Evolutionary conservation across 176 grass and related monocot species (phyloP), one percentile per base, ranked within the genome.

Genomic region (Zoysia pacifica): DNA sequence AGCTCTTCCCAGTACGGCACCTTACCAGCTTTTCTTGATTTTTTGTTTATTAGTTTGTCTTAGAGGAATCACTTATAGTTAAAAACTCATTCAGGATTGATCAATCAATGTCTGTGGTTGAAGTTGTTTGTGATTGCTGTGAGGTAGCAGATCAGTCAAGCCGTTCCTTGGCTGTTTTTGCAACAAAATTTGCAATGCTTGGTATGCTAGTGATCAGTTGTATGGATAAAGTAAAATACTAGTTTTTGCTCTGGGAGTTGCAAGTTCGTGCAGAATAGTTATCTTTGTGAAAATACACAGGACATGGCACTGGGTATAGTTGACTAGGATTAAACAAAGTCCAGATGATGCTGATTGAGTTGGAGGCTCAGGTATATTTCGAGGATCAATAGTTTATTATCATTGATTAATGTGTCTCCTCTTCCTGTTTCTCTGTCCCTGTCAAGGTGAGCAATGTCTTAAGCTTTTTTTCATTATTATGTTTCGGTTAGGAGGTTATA

Each of bases 361-460:
- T 45, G 48, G 63, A 59, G 67, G 52, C 49, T 84, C 54, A 69
- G 56, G 74, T 41, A 84, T 84, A 84, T 77, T 71, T 74, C 45
- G 63, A 63, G 66, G 65, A 84, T 84, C 63, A 84, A 71, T 43
- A 43, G 19, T 65, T 65, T 50, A 10, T 10, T 12, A 65, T 54
- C 15, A 9, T 36, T 65, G 38, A 20, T 20, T 9, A 65, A 42
- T 7, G 45, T 55, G 46, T 43, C 79, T 35, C 4, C 75, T 20
- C 38, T 55, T n/a, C n/a, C n/a, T 73, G 18, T 46, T 12, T 50
- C 13, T 65, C 35, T 28, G 35, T 62, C 67, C 54, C 44, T 62
- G 5, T 48, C 79, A 81, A 63, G 43, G 54, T 72, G 6, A 49
- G 55, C 55, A 14, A 5, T 20, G 5, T 35, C 41, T 41, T 5